phyloP scores from a whole-genome alignment of 331 rosid species.

The Saraca asoca region DNA sequence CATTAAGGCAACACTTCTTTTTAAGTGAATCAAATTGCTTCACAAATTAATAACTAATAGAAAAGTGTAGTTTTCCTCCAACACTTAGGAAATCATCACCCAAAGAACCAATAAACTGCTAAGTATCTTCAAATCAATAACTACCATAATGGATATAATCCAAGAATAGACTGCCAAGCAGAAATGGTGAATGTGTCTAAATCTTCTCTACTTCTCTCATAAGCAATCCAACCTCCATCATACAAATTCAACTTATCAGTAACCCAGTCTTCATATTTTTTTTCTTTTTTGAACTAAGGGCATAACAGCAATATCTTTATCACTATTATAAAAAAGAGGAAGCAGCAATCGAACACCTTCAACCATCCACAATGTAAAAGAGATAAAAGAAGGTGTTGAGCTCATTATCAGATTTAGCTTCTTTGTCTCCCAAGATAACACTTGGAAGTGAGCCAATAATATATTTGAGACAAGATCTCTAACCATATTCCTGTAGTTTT shows the following conservation, averaged over 20 bases:
- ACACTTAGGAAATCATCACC: constrained; percentile 51
- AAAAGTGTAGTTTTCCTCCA: constrained; percentile 56
- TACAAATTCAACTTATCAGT: constrained; percentile 60
- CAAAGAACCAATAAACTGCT: constrained; percentile 47
- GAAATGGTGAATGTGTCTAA: no score
- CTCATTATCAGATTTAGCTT: no score
- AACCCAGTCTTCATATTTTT: constrained; percentile 76
- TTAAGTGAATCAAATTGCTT: no score
- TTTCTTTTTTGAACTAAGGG: constrained; percentile 84
- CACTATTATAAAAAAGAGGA: constrained; percentile 58
- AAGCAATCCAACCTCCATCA: no score
- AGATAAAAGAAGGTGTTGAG: constrained; percentile 51
- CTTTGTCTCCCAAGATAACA: no score
- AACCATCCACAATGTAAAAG: constrained; percentile 49
- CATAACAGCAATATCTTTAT: constrained; percentile 84
- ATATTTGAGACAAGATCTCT: no score
- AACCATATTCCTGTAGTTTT: no score
- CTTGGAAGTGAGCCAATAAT: no score
- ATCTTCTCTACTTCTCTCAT: no score
- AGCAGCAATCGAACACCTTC: constrained; percentile 66
- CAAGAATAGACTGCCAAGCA: no score
- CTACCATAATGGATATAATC: constrained; percentile 51
- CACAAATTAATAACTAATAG: constrained; percentile 69
- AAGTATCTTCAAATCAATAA: constrained; percentile 63
- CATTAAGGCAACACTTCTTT: no score